Base-by-base conservation (phyloP, 1,284 basidiomycete genomes). In the Ustilago nuda region DNA sequence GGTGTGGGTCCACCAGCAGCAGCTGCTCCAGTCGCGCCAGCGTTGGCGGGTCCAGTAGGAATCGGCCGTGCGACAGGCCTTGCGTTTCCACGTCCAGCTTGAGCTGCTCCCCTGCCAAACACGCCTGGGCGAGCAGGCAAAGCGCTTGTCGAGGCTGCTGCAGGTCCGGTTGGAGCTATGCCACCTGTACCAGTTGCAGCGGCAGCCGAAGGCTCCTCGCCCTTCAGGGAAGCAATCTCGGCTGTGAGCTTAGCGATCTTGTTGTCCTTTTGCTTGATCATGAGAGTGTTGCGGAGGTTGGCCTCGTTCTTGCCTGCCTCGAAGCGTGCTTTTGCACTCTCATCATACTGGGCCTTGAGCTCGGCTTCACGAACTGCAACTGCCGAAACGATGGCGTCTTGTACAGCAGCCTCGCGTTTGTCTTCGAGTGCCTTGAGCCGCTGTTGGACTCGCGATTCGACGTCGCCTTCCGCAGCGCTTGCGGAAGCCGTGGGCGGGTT, bases 231-330 rank as follows among this genome's bases (percentile, higher is more conserved):
- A 7, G 76, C 74, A n/a, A 85, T 69, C 72, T 85, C 79, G 32
- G 76, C 74, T 3, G 77, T 80, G 46, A 85, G 74, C 56, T 79
- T 82, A 13, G 68, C 77, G 36, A 85, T 85, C 72, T 78, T 77
- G 55, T 82, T 82, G 57, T 85, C 84, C 58, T 80, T 78, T 66
- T 80, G 82, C 59, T 82, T 81, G 70, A 85, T 69, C 69, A 84
- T 75, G 19, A 85, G 77, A 66, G 79, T 73, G 62, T 85, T 85
- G 43, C 83, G 69, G 64, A 85, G 63, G 43, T 79, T 83, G 33
- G 83, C 84, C 61, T 85, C 84, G 57, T 82, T 79, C 72, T 85
- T 84, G 32, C 82, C 84, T 33, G 81, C 83, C 39, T 82, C 80
- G 68, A 82, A 82, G 3, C 83, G 81, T n/a, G 81, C 67, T 45